A percentile compares a stretch with the other conserved stretches of the same genome.
Conservation (phyloP, 306 rosid species). For the Rosa lucieae region DNA sequence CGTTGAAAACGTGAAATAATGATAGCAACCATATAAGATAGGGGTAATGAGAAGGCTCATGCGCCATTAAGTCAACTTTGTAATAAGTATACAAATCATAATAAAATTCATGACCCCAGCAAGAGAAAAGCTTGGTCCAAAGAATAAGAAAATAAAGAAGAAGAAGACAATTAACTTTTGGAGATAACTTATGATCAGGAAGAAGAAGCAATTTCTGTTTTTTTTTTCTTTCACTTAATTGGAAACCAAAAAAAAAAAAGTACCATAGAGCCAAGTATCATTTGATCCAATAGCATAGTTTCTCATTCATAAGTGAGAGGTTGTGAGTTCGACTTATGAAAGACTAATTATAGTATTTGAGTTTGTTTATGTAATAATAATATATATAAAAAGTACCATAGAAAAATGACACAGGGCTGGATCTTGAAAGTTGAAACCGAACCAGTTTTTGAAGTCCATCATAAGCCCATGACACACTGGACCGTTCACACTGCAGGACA, state of each 20-base stretch:
- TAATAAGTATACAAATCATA: neutral
- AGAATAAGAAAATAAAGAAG: neutral
- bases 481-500: too few species aligned
- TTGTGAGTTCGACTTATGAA: too few species aligned
- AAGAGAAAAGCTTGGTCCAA: slow-evolving; percentile 1
- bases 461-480: neutral
- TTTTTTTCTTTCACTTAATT: too few species aligned
- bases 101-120: neutral
- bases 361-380: too few species aligned
- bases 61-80: neutral
- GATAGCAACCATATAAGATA: neutral
- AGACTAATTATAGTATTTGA: too few species aligned
- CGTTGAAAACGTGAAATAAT: neutral
- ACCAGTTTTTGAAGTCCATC: neutral
- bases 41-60: neutral
- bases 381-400: too few species aligned
- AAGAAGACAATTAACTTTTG: neutral
- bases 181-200: neutral
- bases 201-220: too few species aligned
- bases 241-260: too few species aligned
- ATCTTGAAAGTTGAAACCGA: too few species aligned
- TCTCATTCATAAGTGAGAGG: too few species aligned
- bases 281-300: too few species aligned
- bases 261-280: too few species aligned
- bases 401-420: neutral